Evolutionary conservation across 1,284 basidiomycete species (phyloP), one percentile per base, ranked within the genome.

Genomic region (Megacollybia platyphylla): DNA sequence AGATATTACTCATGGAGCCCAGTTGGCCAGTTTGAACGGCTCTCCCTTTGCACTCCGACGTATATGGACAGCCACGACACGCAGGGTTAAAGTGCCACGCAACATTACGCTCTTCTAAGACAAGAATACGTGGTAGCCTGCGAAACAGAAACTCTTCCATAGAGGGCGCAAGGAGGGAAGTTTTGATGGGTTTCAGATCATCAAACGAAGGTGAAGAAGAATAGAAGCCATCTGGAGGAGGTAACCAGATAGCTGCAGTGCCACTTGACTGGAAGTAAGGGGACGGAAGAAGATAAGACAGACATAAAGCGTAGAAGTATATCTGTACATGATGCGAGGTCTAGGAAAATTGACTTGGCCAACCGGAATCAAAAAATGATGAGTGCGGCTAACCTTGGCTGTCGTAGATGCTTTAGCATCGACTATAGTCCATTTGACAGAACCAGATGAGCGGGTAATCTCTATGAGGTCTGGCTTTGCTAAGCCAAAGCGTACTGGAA

Each of bases 281-380:
- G 28, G 45, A 44, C 7, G 54, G 52, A 24, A 72, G 57, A 7
- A 70, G 51, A 44, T 61, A 54, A n/a, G 54, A 51, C 20, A 72
- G 54, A 45, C 68, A 72, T 8, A 68, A 45, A 7, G 62, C 63
- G 49, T 72, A 71, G 46, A 63, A 75, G 54, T 63, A 74, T 48
- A 64, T 70, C 57, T 63, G 73, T 47, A 63, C 69, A 53, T 60
- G 72, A 56, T 62, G 75, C 44, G 61, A 70, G 43, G 62, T 71
- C 73, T 76, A 46, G 2, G 15, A 34, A 24, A 4, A 24, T 11
- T 4, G 31, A 34, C 15, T 15, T 11, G 4, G 31, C 10, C 10
- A 15, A 34, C 7, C 11, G 4, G 6, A 34, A 34, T 34, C 15
- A 4, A 3, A 34, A 11, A 15, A 47, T 20, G 4, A 11, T 7